Conservation (phyloP, 2,329 filamentous ascomycete genomes). For the Alternaria incomplexa region DNA sequence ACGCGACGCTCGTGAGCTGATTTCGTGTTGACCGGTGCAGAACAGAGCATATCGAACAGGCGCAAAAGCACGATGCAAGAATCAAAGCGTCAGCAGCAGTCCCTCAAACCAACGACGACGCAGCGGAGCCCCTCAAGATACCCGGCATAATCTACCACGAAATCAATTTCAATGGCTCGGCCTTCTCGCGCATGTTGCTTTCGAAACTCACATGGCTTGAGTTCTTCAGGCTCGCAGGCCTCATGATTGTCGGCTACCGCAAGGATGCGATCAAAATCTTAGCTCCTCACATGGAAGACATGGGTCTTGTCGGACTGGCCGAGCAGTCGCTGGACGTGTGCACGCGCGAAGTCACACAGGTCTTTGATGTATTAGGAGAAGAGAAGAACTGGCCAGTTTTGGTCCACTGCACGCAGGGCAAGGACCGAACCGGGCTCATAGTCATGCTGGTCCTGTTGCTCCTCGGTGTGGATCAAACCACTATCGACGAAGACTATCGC, state of each 20-base stretch:
- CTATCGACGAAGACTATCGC: constrained; percentile 74
- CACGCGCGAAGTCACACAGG: constrained; percentile 63
- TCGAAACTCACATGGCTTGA: constrained; percentile 71
- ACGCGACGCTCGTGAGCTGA: neutral
- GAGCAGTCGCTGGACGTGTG: constrained; percentile 73
- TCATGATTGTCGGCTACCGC: constrained; percentile 71
- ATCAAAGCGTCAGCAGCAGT: constrained; percentile 53
- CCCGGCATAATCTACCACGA: constrained; percentile 67
- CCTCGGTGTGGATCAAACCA: constrained; percentile 61
- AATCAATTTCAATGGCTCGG: constrained; percentile 75
- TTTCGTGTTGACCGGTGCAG: constrained; percentile 49
- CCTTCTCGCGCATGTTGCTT: constrained; percentile 72
- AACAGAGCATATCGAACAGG: constrained; percentile 75
- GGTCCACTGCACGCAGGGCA: constrained; percentile 87
- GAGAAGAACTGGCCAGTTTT: constrained; percentile 66
- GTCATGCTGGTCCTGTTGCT: constrained; percentile 72
- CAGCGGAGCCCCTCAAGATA: constrained; percentile 66
- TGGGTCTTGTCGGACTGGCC: constrained; percentile 74
- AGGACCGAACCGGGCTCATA: constrained; percentile 80
- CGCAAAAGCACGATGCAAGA: constrained; percentile 64
- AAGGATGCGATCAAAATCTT: constrained; percentile 73
- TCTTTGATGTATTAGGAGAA: constrained; percentile 59
- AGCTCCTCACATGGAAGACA: constrained; percentile 70
- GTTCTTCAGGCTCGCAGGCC: constrained; percentile 66
- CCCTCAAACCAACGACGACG: constrained; percentile 57